A percentile compares a stretch with the other conserved stretches of the same genome.
Evolutionary conservation across 768 basidiomycete genomes (phyloP).

Genomic region (Xerocomellus chrysenteron): DNA sequence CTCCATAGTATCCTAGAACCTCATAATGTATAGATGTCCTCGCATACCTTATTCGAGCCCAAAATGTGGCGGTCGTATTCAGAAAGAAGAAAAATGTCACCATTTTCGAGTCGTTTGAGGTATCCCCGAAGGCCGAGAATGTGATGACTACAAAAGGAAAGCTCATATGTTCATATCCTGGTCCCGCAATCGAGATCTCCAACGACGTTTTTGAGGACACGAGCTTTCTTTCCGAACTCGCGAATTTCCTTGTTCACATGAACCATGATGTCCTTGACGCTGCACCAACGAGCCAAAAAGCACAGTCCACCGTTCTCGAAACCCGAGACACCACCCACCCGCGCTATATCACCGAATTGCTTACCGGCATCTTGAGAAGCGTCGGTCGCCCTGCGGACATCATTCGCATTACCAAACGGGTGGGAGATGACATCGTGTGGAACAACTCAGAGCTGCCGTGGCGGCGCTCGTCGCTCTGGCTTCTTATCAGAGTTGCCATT

Average conservation of each 20-base stretch:
- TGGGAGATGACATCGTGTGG: conserved; percentile 49
- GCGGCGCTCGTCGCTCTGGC: conserved; percentile 52
- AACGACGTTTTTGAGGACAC: conserved; percentile 26
- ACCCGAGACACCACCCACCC: conserved; percentile 42
- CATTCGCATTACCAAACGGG: conserved; percentile 39
- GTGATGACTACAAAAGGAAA: conserved; percentile 44
- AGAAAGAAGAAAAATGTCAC: conserved; percentile 30
- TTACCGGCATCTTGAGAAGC: conserved; percentile 47
- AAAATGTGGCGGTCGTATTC: conserved; percentile 49
- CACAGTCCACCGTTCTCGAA: conserved; percentile 36
- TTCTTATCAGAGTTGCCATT: conserved; percentile 45
- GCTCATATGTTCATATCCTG: conserved; percentile 46
- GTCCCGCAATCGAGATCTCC: conserved; percentile 41
- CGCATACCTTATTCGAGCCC: conserved; percentile 40
- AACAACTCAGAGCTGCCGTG: conserved; percentile 39
- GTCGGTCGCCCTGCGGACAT: conserved; percentile 32
- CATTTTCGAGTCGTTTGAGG: conserved; percentile 47
- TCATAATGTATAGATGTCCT: conserved; percentile 33
- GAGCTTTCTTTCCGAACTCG: conserved; percentile 36
- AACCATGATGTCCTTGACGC: conserved; percentile 35
- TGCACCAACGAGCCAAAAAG: conserved; percentile 38
- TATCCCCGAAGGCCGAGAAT: conserved; percentile 34
- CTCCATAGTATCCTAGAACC: not conserved
- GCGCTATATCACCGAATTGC: conserved; percentile 48
- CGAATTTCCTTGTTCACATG: conserved; percentile 37